Evolutionary conservation across 495 filamentous ascomycete genomes (phyloP), one percentile per base, ranked within the genome.

Genomic region (Penicillium crystallinum): DNA sequence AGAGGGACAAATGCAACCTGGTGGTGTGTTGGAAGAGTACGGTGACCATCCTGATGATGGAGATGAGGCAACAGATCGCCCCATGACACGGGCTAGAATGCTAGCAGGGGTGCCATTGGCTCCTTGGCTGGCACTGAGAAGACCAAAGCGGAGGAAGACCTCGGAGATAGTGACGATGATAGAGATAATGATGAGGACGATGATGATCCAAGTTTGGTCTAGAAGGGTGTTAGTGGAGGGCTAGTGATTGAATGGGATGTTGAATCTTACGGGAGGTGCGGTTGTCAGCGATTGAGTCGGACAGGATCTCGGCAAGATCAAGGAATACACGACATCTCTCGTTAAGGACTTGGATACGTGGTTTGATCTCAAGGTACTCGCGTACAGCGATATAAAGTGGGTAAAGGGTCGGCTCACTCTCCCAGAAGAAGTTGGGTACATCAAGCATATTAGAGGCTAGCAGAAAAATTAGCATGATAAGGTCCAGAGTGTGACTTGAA

Each of bases 361-460:
- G 88, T 59, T 92, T 90, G 72, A 99, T 97, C 63, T 99, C 93
- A 39, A 99, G 84, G 66, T 99, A 99, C 63, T 97, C 95, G 58
- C 93, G 88, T 25, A 97, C 90, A 43, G 92, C 93, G 49, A 82
- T 82, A 69, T 99, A 99, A 36, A 99, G 84, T 0, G 93, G 93
- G 64, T 96, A 90, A 0, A 99, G 80, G 2, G 89, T 96, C 31
- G 93, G 93, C 63, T 99, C 93, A 27, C 86, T 86, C 61, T 96
- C 90, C 93, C 93, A 99, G 79, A 99, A 97, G 77, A 99, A 97
- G 67, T 93, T 95, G 37, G 93, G 95, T 3, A 95, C 90, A 66
- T 97, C 92, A 53, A 99, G 87, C 65, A 97, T 90, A 59, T 97
- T 99, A 12, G 90, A 95, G 48, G 93, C 89, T 95, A 66, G 21